Percentiles rank a stretch among this genome's conserved stretches.
These are phyloP conservation scores for Fraxinus velutina DNA, from an alignment of 305 asterid genomes.

Conservation along the genomic window DNA sequence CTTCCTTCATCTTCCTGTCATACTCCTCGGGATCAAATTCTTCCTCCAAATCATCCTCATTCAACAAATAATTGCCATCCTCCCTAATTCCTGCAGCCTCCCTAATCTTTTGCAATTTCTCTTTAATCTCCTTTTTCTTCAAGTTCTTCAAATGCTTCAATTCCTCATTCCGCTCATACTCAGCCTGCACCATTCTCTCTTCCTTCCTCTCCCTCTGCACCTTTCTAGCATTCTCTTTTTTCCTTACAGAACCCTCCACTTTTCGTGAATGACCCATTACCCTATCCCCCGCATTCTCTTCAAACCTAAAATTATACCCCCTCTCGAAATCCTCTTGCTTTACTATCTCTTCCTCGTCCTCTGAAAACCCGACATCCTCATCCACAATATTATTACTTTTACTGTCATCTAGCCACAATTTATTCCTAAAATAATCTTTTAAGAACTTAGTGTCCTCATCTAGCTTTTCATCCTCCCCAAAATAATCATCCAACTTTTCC, in stretches of 20 bases:
- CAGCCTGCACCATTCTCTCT: conserved; percentile 62
- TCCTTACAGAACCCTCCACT: conserved; percentile 91
- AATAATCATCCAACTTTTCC: conserved; percentile 60
- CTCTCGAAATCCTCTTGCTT: conserved; percentile 86
- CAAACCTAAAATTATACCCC: conserved; percentile 64
- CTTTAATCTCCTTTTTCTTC: conserved; percentile 77
- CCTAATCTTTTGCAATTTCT: conserved; percentile 75
- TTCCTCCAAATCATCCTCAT: conserved; percentile 68
- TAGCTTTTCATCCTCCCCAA: conserved; percentile 71
- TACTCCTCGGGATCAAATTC: conserved; percentile 75
- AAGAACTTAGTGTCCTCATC: conserved; percentile 51
- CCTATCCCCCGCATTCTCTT: conserved; percentile 85
- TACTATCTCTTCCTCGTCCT: conserved; percentile 80
- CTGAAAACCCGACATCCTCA: conserved; percentile 41
- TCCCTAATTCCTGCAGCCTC: conserved; percentile 67
- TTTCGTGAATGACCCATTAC: conserved; percentile 68
- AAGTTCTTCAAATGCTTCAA: conserved; percentile 78
- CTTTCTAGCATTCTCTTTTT: conserved; percentile 65
- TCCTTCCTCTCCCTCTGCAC: conserved; percentile 84
- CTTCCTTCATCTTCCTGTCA: conserved; percentile 72
- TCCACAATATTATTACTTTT: conserved; percentile 23
- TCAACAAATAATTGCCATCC: conserved; percentile 43
- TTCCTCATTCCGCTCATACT: conserved; percentile 68
- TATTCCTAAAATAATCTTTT: conserved; percentile 59
- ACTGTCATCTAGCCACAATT: conserved; percentile 60